phyloP scores from a whole-genome alignment of 352 stramenopile genomes.

The Pythium apleroticum region DNA sequence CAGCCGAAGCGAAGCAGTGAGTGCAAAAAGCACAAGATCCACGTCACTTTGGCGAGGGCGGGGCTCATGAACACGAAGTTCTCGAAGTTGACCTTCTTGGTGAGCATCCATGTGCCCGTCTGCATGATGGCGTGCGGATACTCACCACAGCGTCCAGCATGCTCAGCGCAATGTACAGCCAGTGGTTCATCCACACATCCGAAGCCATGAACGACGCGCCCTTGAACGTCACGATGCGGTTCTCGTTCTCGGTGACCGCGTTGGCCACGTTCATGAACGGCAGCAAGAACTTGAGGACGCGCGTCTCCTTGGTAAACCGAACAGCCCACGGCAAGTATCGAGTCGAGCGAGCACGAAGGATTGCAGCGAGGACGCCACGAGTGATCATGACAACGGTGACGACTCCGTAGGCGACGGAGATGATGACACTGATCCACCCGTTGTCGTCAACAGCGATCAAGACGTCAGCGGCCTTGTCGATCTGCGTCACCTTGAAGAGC shows the following conservation, averaged over 20 bases:
- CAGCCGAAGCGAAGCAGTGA: constrained; percentile 14
- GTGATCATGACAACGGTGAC: constrained; percentile 26
- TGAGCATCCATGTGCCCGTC: constrained; percentile 22
- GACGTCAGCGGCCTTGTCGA: constrained; percentile 16
- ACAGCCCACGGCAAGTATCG: constrained; percentile 17
- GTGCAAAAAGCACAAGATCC: constrained; percentile 28
- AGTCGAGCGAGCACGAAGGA: neutral
- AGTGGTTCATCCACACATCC: constrained; percentile 27
- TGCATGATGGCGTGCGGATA: constrained; percentile 8
- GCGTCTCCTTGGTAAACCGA: neutral
- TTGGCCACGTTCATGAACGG: neutral
- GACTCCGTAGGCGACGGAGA: constrained; percentile 20
- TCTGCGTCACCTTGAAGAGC: constrained; percentile 15
- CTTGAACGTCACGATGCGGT: neutral
- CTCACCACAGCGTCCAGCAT: constrained; percentile 12
- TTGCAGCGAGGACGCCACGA: constrained; percentile 17
- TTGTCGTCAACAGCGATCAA: constrained; percentile 16
- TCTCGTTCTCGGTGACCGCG: neutral
- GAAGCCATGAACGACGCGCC: constrained; percentile 4
- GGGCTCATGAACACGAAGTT: constrained; percentile 31
- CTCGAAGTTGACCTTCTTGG: constrained; percentile 16
- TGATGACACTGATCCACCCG: constrained; percentile 11
- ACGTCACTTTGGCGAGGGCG: constrained; percentile 24
- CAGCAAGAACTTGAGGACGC: neutral
- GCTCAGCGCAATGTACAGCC: constrained; percentile 22